Evolutionary conservation across 1,139 yeast species (phyloP).

Genomic region (Citeromyces siamensis): DNA sequence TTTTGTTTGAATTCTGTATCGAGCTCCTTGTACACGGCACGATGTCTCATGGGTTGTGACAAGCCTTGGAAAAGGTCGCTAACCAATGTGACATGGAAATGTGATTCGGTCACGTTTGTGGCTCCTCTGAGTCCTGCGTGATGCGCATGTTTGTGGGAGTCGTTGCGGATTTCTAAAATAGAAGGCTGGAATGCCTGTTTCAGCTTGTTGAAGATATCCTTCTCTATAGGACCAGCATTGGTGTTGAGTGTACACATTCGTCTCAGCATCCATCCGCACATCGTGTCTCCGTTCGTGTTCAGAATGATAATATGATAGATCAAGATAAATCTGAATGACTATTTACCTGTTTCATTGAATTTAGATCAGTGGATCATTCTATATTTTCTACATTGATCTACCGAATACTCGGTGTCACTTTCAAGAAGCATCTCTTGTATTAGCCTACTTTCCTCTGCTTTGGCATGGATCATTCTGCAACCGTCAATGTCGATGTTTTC

Average conservation of each 20-base stretch:
- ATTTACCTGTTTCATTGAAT: too few species aligned
- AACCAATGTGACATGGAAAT: conserved; percentile 62
- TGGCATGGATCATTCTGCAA: too few species aligned
- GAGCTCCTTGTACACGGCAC: conserved; percentile 57
- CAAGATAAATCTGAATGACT: too few species aligned
- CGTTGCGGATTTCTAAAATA: conserved; percentile 52
- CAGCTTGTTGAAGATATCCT: conserved; percentile 34
- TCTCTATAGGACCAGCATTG: conserved; percentile 27
- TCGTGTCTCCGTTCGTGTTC: neutral
- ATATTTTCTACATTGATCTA: too few species aligned
- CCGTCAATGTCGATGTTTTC: too few species aligned
- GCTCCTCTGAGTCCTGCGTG: conserved; percentile 79
- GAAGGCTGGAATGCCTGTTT: conserved; percentile 33
- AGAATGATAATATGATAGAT: too few species aligned
- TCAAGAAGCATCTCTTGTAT: too few species aligned
- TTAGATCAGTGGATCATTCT: too few species aligned
- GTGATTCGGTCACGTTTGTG: conserved; percentile 68
- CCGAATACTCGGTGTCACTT: too few species aligned
- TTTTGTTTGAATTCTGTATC: conserved; percentile 58
- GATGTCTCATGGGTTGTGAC: conserved; percentile 64
- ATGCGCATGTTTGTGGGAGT: conserved; percentile 81
- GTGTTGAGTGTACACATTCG: neutral
- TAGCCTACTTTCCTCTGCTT: too few species aligned
- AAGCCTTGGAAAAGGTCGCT: conserved; percentile 60
- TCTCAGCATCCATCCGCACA: neutral